Evolutionary conservation across 2,329 filamentous ascomycete genomes (phyloP), one percentile per base, ranked within the genome.

Genomic region (Talaromyces islandicus): DNA sequence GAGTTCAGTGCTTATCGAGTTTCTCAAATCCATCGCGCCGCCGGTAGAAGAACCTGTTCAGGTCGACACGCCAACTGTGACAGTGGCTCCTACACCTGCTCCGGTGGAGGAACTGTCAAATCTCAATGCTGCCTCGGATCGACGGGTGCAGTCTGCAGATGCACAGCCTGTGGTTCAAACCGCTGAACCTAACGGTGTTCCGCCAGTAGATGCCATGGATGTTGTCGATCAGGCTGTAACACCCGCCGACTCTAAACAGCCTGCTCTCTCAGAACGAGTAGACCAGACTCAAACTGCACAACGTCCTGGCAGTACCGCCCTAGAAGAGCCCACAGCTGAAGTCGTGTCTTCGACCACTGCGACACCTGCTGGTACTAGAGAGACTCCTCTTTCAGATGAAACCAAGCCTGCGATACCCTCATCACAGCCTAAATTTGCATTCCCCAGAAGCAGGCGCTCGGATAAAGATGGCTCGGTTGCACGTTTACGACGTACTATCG

Each of bases 401-500:
- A 46, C 19, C 43, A 24, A 46, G 24, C 21, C 19, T 46, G 14
- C 43, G 11, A 21, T n/a, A 4, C 19, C 43, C 9, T 46, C 19
- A 11, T 17, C 6, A 29, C 24, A 29, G 25, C 24, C 48, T 52
- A 52, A 11, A 24, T 7, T 52, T 14, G 32, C 43, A 24, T 35
- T 27, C 41, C 30, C 54, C 32, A 60, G 64, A 64, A 64, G 57
- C 58, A 56, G 38, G 30, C 55, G 60, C n/a, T 50, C 62, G 52
- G 74, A 64, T 56, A 70, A 66, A 58, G 75, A 73, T 29, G 81
- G 81, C 11, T 78, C 76, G 2, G 69, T 82, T 43, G 72, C 71
- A 24, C 67, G 77, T 52, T 69, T 79, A 43, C 77, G 81, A 30
- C 77, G 74, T 57, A 78, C 78, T 19, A 80, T 86, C 30, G 73